Conservation (phyloP, 495 filamentous ascomycete species). For the Daldinia decipiens region DNA sequence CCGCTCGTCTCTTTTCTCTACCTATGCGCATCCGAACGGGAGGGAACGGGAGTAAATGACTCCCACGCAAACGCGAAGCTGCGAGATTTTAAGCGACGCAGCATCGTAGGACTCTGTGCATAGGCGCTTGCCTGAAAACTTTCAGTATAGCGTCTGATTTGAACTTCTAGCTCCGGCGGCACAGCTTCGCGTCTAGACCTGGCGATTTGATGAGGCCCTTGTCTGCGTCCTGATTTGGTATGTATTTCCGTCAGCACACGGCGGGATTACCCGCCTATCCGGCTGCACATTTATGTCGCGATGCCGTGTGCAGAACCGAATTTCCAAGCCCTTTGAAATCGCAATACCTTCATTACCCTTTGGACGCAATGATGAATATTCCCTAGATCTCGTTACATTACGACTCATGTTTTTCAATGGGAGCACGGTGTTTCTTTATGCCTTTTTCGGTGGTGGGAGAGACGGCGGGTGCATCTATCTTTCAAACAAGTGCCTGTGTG, state of each 20-base stretch:
- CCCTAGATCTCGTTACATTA: too few species aligned
- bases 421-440: too few species aligned
- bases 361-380: too few species aligned
- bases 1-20: not conserved
- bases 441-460: too few species aligned
- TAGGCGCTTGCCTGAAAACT: not conserved
- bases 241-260: not conserved
- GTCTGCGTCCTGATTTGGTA: slow-evolving; percentile 10
- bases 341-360: too few species aligned
- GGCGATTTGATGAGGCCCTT: not conserved
- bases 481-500: too few species aligned
- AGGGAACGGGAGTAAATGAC: not conserved
- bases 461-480: too few species aligned
- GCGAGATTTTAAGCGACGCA: slow-evolving; percentile 1
- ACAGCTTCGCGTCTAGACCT: slow-evolving; percentile 15
- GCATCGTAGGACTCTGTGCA: not conserved
- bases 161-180: not conserved
- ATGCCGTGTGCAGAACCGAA: not conserved
- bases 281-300: not conserved
- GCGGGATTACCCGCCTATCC: slow-evolving; percentile 1
- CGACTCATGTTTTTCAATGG: too few species aligned
- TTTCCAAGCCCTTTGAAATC: not conserved
- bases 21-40: not conserved
- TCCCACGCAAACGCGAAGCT: not conserved
- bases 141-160: slow-evolving; percentile 4